A percentile compares a stretch with the other conserved stretches of the same genome.
Evolutionary conservation across 306 rosid species (phyloP).

Genomic region (Quercus ilex): DNA sequence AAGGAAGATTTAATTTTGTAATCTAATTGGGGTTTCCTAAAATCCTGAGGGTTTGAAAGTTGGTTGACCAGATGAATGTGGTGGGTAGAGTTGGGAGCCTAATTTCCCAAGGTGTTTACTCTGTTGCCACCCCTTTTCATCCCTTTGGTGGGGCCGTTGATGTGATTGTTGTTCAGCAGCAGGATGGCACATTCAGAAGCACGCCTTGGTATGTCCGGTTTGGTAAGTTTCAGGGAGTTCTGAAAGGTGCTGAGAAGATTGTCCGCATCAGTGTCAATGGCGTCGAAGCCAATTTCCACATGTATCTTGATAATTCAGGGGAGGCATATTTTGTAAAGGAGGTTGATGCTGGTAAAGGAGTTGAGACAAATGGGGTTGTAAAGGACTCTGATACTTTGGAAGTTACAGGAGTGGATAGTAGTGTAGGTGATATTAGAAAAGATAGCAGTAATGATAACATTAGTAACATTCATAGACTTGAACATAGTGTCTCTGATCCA

Average conservation of each 20-base stretch:
- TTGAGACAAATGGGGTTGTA: conserved; percentile 33
- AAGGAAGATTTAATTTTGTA: conserved; percentile 29
- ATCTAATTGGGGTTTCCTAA: conserved; percentile 21
- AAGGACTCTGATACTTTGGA: conserved; percentile 30
- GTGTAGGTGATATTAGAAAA: conserved; percentile 26
- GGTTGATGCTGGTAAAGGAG: conserved; percentile 43
- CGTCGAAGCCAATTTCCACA: conserved; percentile 73
- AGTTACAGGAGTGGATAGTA: conserved; percentile 7
- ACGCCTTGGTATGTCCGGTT: conserved; percentile 96
- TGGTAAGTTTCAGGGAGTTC: conserved; percentile 97
- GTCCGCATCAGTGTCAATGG: conserved; percentile 78
- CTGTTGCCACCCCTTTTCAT: conserved; percentile 95
- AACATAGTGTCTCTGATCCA: conserved; percentile 66
- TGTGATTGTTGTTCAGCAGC: conserved; percentile 93
- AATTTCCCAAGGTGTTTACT: conserved; percentile 83
- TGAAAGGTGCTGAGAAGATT: conserved; percentile 81
- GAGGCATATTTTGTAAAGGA: conserved; percentile 90
- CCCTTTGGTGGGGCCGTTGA: conserved; percentile 99
- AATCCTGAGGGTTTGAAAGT: conserved; percentile 27
- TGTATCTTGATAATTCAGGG: conserved; percentile 92
- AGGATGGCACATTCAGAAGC: conserved; percentile 85
- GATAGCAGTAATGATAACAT: conserved; percentile 14
- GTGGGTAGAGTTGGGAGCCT: conserved; percentile 89
- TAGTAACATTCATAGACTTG: conserved; percentile 40
- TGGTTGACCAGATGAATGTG: conserved; percentile 63